phyloP scores from a whole-genome alignment of 2,329 filamentous ascomycete genomes.

The Clonostachys rosea region DNA sequence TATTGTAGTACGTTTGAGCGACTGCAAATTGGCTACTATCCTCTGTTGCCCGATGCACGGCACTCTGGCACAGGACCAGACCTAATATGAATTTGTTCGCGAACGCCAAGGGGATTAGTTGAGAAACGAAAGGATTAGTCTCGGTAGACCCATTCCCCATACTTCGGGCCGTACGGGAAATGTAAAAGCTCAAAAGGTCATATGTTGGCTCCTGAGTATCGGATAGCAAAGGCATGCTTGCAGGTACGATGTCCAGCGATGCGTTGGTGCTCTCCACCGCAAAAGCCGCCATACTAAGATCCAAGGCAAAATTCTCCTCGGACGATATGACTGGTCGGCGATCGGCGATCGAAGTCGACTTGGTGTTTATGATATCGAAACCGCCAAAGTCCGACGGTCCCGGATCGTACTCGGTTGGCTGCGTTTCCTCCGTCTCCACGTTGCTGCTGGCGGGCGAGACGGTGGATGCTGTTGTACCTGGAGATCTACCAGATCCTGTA shows the following conservation, averaged over 20 bases:
- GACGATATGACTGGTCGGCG: too few relatives aligned
- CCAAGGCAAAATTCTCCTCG: too few relatives aligned
- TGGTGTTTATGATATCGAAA: too few relatives aligned
- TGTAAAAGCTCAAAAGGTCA: slow-evolving; percentile 29
- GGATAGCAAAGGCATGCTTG: not conserved
- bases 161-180: slow-evolving; percentile 26
- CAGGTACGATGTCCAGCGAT: not conserved
- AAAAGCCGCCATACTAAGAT: too few relatives aligned
- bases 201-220: slow-evolving; percentile 7
- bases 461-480: too few relatives aligned
- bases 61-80: slow-evolving; percentile 26
- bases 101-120: slow-evolving; percentile 29
- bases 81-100: slow-evolving; percentile 26
- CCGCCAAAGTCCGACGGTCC: too few relatives aligned
- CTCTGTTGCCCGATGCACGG: slow-evolving; percentile 11
- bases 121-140: slow-evolving; percentile 27
- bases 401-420: too few relatives aligned
- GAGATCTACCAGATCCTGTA: too few relatives aligned
- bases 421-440: too few relatives aligned
- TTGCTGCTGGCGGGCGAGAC: too few relatives aligned
- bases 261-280: too few relatives aligned
- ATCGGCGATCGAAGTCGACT: too few relatives aligned
- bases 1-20: slow-evolving; percentile 12
- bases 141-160: slow-evolving; percentile 32
- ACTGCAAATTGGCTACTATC: slow-evolving; percentile 3